Evolutionary conservation across 2,329 filamentous ascomycete genomes (phyloP).

Genomic region (Gliomastix tumulicola): DNA sequence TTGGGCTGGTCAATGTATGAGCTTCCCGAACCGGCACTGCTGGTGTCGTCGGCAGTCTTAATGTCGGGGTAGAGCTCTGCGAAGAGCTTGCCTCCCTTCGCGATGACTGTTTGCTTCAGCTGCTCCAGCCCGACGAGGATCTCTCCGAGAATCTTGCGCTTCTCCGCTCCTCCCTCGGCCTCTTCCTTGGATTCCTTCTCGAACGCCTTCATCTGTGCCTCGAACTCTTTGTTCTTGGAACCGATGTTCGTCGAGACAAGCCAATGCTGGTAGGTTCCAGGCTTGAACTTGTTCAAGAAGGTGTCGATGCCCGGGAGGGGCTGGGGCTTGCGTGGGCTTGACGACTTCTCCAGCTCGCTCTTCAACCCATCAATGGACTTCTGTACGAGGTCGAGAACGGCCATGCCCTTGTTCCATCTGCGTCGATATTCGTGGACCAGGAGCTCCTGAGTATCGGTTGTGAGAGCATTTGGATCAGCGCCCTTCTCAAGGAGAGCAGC

Average conservation of each 20-base stretch:
- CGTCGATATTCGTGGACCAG: constrained; percentile 22
- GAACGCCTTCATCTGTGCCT: constrained; percentile 19
- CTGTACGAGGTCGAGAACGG: constrained; percentile 55
- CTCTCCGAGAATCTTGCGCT: constrained; percentile 45
- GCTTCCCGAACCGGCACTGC: constrained; percentile 1
- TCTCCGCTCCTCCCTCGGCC: constrained; percentile 30
- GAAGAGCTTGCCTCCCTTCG: constrained; percentile 60
- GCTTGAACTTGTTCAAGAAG: constrained; percentile 42
- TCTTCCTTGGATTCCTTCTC: constrained; percentile 12
- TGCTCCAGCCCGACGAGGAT: constrained; percentile 44
- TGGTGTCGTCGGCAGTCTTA: constrained; percentile 11
- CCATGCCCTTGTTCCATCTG: constrained; percentile 29
- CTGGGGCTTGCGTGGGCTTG: constrained; percentile 10
- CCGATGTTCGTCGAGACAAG: constrained; percentile 32
- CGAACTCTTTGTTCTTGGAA: constrained; percentile 18
- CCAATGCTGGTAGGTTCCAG: constrained; percentile 57
- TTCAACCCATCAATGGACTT: constrained; percentile 29
- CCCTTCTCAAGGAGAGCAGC: constrained; percentile 55
- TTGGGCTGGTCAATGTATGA: constrained; percentile 6
- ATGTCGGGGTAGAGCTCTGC: constrained; percentile 53
- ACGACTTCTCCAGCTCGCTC: constrained; percentile 27
- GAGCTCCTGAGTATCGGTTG: constrained; percentile 25
- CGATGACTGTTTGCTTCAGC: constrained; percentile 47
- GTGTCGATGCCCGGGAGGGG: constrained; percentile 33
- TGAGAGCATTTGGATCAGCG: constrained; percentile 58